phyloP scores from a whole-genome alignment of 2,329 filamentous ascomycete species.

The Trichoderma lentiforme region DNA sequence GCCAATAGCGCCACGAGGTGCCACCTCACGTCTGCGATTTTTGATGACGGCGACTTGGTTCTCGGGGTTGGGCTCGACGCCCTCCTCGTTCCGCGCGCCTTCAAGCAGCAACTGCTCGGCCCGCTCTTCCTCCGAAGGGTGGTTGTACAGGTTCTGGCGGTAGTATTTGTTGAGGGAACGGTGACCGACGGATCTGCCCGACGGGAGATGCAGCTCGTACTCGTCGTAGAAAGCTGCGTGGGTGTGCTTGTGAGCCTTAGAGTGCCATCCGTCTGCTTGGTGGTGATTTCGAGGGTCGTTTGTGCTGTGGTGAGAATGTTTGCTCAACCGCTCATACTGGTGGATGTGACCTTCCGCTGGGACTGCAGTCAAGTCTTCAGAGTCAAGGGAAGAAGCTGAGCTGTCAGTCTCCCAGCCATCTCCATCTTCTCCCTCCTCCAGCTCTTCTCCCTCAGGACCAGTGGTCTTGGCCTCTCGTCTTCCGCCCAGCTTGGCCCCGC shows the following conservation, averaged over 20 bases:
- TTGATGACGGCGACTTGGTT: constrained; percentile 35
- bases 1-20: constrained; percentile 68
- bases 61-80: constrained; percentile 35
- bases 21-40: constrained; percentile 50
- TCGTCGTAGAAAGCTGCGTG: constrained; percentile 86
- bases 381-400: constrained; percentile 82
- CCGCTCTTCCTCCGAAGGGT: constrained; percentile 76
- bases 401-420: constrained; percentile 97
- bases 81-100: constrained; percentile 33
- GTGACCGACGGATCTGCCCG: constrained; percentile 85
- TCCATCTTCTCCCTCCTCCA: constrained; percentile 55
- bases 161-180: constrained; percentile 84
- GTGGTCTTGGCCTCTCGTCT: constrained; percentile 53
- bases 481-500: constrained; percentile 67
- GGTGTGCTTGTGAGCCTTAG: constrained; percentile 70
- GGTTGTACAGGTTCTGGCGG: constrained; percentile 84
- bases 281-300: constrained; percentile 69
- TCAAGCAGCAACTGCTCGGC: constrained; percentile 64
- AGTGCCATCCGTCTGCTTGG: constrained; percentile 75
- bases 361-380: constrained; percentile 75
- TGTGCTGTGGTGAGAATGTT: constrained; percentile 73
- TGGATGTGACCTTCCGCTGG: constrained; percentile 70
- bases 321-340: constrained; percentile 68
- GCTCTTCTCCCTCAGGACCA: constrained; percentile 47
- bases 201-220: constrained; percentile 88